Evolutionary conservation across 495 filamentous ascomycete genomes (phyloP).

Genomic region (Tuber microsphaerosporum): DNA sequence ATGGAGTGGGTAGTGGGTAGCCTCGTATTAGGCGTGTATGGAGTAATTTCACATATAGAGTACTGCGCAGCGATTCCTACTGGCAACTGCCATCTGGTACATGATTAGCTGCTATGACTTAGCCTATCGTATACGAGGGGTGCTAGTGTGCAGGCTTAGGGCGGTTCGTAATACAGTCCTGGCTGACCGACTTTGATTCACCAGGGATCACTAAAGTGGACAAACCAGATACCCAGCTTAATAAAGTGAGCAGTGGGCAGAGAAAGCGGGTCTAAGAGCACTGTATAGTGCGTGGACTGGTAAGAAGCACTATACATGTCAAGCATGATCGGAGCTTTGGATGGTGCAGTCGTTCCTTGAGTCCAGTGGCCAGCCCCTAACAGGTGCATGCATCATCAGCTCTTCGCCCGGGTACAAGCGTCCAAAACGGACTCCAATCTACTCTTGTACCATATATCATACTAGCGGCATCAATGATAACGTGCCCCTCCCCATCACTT

Average conservation of each 20-base stretch:
- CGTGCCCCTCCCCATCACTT: background rate
- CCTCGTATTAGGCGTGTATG: background rate
- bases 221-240: background rate
- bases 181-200: background rate
- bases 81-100: background rate
- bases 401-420: background rate
- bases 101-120: background rate
- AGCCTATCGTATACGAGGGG: background rate
- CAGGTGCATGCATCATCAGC: background rate
- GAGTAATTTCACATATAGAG: background rate
- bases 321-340: background rate
- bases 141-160: background rate
- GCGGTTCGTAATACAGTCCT: background rate
- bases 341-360: background rate
- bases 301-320: background rate
- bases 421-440: background rate
- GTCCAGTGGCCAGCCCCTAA: background rate
- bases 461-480: background rate
- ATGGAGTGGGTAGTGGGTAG: background rate
- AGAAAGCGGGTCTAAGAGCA: background rate
- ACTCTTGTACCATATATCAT: background rate
- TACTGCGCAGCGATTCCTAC: background rate
- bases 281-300: background rate
- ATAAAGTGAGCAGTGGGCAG: background rate
- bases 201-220: background rate